Evolutionary conservation across 129 eudicot genomes (phyloP), one percentile per base, ranked within the genome.

Genomic region (Artemisia argyi): DNA sequence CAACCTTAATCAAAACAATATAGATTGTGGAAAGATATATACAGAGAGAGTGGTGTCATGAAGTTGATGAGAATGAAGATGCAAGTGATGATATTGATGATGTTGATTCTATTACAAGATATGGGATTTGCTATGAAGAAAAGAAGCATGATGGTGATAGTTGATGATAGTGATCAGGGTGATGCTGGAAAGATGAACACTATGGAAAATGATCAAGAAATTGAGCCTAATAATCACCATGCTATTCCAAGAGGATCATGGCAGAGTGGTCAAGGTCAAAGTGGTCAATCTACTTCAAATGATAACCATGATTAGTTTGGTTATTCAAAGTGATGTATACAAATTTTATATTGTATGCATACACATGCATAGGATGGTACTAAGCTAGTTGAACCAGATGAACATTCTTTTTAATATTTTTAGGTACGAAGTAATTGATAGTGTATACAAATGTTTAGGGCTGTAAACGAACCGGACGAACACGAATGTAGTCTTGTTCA

Each of bases 221-320:
- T 72, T 50, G 82, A 72, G 19, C 74, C 77, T 15, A 76, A 44
- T 32, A 81, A 81, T 50, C 85, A 81, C 39, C 85, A 81, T 51
- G 67, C 69, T 66, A 81, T 81, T 64, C 85, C 85, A 73, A 72
- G 82, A 77, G 78, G 80, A 51, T 66, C 78, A 58, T 81, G 85
- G 85, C 66, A 58, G 48, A 70, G 77, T 71, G 81, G 79, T 73
- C 52, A 66, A 50, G 68, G 61, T 72, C 59, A 72, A 65, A 71
- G 59, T 71, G 61, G 77, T 59, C 74, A 59, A 60, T 59, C 70
- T 35, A 44, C 56, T 58, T 73, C 73, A 28, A 53, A 73, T 71
- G 63, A 26, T 66, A 65, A 46, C 65, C 78, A 58, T 73, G 19
- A 17, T 65, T 76, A 6, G 4, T 39, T 39, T 39, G 9, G 46